Base-by-base conservation (phyloP, 2,329 filamentous ascomycete species). In the Venturia effusa region DNA sequence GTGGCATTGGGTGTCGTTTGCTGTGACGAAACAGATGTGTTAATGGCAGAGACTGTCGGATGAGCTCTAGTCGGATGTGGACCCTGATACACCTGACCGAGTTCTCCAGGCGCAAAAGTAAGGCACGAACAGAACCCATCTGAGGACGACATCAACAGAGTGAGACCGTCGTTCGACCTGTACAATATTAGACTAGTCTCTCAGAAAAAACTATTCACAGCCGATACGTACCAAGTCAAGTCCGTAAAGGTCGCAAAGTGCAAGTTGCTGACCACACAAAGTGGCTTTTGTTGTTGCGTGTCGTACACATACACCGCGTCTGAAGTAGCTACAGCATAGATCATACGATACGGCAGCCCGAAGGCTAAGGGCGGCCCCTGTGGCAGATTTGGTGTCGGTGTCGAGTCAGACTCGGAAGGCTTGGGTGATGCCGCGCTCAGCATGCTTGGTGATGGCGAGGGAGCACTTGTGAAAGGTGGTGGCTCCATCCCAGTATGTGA, bases 231-330 rank as follows among this genome's bases (percentile, higher is more conserved):
- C 94, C 94, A 99, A 40, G 91, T 88, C 65, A 99, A 79, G 73
- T 99, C 94, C 0, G 94, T 99, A 72, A 99, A 99, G 0, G 94
- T 97, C 4, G 94, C 92, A 74, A 93, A 96, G 75, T 99, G 94
- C 68, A 99, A 78, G 71, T 99, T 99, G 82, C 92, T 97, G 60
- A 99, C 93, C 45, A 97, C 83, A 73, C 92, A 96, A 41, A 99
- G 80, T 2, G 94, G 94, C 8, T 91, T 95, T 71, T 92, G 89
- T 73, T 99, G 94, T 72, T 99, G 94, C 0, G 94, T 99, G 75
- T 99, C 94, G 72, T 99, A 99, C 27, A 99, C 82, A 54, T 97
- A 80, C 4, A 99, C 90, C 0, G 94, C 90, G 76, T 99, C 94
- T 73, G 97, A 93, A 0, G 94, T 99, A 8, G 94, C 95, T 43